Evolutionary conservation across 2,329 filamentous ascomycete genomes (phyloP).

Genomic region (Colletotrichum sp.): DNA sequence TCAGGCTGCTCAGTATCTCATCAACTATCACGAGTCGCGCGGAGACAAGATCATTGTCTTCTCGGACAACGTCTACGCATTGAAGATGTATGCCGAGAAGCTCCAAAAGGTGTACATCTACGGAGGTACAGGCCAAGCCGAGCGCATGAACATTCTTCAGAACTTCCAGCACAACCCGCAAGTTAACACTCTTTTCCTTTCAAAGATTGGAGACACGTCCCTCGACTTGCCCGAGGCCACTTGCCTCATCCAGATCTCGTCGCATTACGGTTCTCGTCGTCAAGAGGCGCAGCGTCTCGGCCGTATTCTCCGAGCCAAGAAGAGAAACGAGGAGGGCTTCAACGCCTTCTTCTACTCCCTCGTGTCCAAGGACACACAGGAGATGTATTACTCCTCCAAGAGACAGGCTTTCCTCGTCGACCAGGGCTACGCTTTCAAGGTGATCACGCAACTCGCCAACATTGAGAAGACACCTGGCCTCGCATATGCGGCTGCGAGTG

Average conservation of each 20-base stretch:
- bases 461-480: slow-evolving; percentile 85
- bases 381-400: slow-evolving; percentile 98
- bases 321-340: slow-evolving; percentile 96
- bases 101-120: slow-evolving; percentile 90
- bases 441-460: slow-evolving; percentile 93
- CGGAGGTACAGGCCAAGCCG: slow-evolving; percentile 83
- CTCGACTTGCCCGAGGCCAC: slow-evolving; percentile 96
- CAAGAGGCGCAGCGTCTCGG: slow-evolving; percentile 95
- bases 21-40: slow-evolving; percentile 93
- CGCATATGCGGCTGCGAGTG: slow-evolving; percentile 78
- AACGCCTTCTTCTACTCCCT: slow-evolving; percentile 99
- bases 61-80: slow-evolving; percentile 94
- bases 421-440: slow-evolving; percentile 98
- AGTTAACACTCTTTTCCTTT: slow-evolving; percentile 93
- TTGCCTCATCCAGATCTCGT: slow-evolving; percentile 95
- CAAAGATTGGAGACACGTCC: slow-evolving; percentile 98
- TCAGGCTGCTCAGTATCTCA: slow-evolving; percentile 96
- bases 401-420: slow-evolving; percentile 96
- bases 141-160: slow-evolving; percentile 85
- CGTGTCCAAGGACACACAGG: slow-evolving; percentile 95
- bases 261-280: slow-evolving; percentile 94
- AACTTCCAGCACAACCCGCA: slow-evolving; percentile 94
- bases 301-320: slow-evolving; percentile 91
- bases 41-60: slow-evolving; percentile 99
- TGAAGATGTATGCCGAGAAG: slow-evolving; percentile 84